Conservation (phyloP, 805 yeast species). For the Naumovozyma castellii region DNA sequence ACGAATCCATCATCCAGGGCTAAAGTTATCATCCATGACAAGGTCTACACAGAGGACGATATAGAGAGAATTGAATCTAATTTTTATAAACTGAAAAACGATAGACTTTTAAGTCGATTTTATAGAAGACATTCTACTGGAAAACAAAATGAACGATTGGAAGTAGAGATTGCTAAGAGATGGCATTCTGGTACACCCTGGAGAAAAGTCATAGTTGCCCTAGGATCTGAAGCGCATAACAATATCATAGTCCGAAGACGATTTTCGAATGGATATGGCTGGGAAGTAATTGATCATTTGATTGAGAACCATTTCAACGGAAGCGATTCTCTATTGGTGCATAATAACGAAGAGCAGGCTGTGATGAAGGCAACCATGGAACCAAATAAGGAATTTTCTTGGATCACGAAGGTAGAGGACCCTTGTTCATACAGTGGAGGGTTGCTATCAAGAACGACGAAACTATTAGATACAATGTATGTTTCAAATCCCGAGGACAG, state of each 20-base stretch:
- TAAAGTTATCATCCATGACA: slow-evolving; percentile 54
- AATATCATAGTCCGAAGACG: slow-evolving; percentile 80
- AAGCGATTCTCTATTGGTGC: slow-evolving; percentile 18
- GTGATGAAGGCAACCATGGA: slow-evolving; percentile 2
- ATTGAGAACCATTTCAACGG: slow-evolving; percentile 48
- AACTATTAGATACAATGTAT: background rate
- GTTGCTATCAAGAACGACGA: slow-evolving; percentile 2
- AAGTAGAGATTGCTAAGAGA: slow-evolving; percentile 74
- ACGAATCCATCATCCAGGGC: slow-evolving; percentile 48
- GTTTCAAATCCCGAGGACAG: no score
- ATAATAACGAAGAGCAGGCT: slow-evolving; percentile 6
- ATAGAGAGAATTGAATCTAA: slow-evolving; percentile 10
- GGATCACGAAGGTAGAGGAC: slow-evolving; percentile 6
- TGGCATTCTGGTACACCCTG: slow-evolving; percentile 63
- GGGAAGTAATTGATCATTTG: slow-evolving; percentile 66
- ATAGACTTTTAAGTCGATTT: background rate
- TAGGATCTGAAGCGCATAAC: slow-evolving; percentile 91
- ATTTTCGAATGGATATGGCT: slow-evolving; percentile 80
- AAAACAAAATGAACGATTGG: slow-evolving; percentile 48
- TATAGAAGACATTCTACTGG: slow-evolving; percentile 26
- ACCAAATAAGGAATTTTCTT: slow-evolving; percentile 5
- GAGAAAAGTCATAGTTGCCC: slow-evolving; percentile 80
- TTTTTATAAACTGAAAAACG: background rate
- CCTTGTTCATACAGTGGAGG: slow-evolving; percentile 1
- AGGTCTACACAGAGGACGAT: slow-evolving; percentile 40